Base-by-base conservation (phyloP, 2,329 filamentous ascomycete genomes). In the Ascochyta lentis region DNA sequence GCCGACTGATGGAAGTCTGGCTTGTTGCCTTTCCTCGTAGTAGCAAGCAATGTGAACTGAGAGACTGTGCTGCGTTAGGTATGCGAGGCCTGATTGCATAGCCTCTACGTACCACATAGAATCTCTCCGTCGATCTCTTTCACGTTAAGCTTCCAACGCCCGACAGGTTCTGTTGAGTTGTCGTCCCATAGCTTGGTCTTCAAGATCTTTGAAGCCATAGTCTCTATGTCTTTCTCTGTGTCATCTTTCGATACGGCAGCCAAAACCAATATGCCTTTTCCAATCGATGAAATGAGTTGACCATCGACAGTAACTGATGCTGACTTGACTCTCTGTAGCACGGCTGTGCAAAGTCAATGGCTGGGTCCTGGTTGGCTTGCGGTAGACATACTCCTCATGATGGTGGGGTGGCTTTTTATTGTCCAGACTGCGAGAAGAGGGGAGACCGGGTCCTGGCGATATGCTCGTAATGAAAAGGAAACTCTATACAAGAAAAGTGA, bases 281-380 rank as follows among this genome's bases (percentile, higher is more conserved):
- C 91, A 68, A 99, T 98, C 3, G 89, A 90, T 1, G 95, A 98
- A 41, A 99, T 85, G 27, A 96, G 80, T 73, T 96, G 84, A 71
- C 91, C 89, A 72, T 99, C 93, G 48, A 99, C 94, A 1, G 92
- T 95, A 67, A 99, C 95, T 7, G 94, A 97, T 58, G 94, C 94
- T 39, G 93, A 98, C 58, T 96, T 86, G 47, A 99, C 95, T 63
- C 95, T 86, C 78, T 99, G 95, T 49, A 98, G 80, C 57, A 99
- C 91, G 49, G 92, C 95, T 97, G 49, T 45, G 49, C 49, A 56
- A 56, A 49, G 56, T 66, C 46, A 58, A 55, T 51, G 56, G 58
- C 33, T 26, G 39, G 48, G 35, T 42, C 42, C 29, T 19, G n/a
- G 37, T 38, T 26, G 48, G 41, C 44, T 49, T 49, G 54, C 58